phyloP scores from a whole-genome alignment of 108 stramenopile genomes.

The Nannochloropsis oceanica region DNA sequence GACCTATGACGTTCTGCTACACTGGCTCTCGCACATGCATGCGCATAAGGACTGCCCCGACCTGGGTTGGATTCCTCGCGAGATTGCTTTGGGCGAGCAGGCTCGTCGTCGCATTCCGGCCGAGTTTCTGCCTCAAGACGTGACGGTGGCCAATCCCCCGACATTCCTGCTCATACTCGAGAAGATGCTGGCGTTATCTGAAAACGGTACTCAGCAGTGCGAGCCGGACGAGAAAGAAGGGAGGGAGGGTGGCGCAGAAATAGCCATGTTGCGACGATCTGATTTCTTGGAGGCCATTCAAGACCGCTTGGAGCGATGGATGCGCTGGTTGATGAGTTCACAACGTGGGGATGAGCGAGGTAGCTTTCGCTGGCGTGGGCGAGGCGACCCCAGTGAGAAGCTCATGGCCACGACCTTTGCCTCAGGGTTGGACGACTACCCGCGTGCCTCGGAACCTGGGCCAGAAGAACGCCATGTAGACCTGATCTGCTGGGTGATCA shows the following conservation, averaged over 20 bases:
- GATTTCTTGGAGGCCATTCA: constrained; percentile 1
- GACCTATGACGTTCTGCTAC: constrained; percentile 25
- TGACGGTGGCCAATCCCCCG: constrained; percentile 43
- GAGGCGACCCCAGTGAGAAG: constrained; percentile 14
- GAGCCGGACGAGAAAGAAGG: not conserved
- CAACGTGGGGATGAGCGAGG: constrained; percentile 3
- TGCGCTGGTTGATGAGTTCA: constrained; percentile 31
- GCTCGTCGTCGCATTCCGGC: not conserved
- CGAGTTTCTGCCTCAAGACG: constrained; percentile 3
- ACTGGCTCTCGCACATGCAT: constrained; percentile 35
- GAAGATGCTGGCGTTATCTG: constrained; percentile 1
- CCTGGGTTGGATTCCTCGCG: constrained; percentile 8
- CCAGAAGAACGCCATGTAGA: constrained; percentile 34
- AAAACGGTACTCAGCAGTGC: not conserved
- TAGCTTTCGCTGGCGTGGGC: constrained; percentile 32
- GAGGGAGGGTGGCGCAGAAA: not conserved
- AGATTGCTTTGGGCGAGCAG: not conserved
- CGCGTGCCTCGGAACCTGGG: constrained; percentile 29
- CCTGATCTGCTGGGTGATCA: constrained; percentile 32
- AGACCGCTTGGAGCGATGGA: constrained; percentile 29
- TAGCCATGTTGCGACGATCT: not conserved
- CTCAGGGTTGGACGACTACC: constrained; percentile 41
- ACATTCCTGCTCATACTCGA: constrained; percentile 36
- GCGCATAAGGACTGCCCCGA: not conserved
- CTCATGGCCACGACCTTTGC: constrained; percentile 36